Conservation (phyloP, 176 grass and related monocot genomes). For the Ensete glaucum region DNA sequence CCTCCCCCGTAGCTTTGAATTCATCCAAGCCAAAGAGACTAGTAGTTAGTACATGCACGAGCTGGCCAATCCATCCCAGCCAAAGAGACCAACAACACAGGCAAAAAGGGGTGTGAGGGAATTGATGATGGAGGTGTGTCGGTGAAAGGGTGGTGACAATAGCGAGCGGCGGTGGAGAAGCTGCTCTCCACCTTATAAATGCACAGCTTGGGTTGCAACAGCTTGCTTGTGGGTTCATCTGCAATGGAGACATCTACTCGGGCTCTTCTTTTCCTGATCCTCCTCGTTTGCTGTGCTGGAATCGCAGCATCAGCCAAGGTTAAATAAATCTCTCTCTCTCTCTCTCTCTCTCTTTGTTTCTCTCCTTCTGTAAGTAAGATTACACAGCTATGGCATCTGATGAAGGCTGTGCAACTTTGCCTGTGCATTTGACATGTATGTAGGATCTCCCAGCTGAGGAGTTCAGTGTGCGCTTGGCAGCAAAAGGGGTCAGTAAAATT, state of each 20-base stretch:
- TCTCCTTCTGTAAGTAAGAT: background rate
- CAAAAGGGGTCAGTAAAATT: background rate
- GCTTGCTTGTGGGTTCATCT: background rate
- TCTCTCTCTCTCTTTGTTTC: background rate
- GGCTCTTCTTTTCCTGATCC: background rate
- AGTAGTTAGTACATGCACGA: background rate
- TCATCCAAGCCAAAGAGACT: background rate
- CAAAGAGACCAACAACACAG: background rate
- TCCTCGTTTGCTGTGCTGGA: background rate
- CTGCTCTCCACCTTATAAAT: conserved; percentile 7
- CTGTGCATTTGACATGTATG: background rate
- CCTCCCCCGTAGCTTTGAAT: background rate
- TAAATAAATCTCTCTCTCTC: background rate
- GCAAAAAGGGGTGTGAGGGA: background rate
- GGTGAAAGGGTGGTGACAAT: background rate
- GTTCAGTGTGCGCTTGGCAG: background rate
- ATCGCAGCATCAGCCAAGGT: conserved; percentile 5
- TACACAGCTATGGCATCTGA: background rate
- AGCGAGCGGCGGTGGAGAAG: background rate
- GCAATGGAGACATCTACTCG: conserved; percentile 2
- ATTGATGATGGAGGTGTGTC: conserved; percentile 7
- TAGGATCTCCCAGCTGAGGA: background rate
- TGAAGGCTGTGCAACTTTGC: background rate
- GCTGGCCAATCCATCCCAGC: background rate
- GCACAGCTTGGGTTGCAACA: background rate